A percentile compares a stretch with the other conserved stretches of the same genome.
phyloP scores from a whole-genome alignment of 176 grass and related monocot genomes.

The Oryza meridionalis region DNA sequence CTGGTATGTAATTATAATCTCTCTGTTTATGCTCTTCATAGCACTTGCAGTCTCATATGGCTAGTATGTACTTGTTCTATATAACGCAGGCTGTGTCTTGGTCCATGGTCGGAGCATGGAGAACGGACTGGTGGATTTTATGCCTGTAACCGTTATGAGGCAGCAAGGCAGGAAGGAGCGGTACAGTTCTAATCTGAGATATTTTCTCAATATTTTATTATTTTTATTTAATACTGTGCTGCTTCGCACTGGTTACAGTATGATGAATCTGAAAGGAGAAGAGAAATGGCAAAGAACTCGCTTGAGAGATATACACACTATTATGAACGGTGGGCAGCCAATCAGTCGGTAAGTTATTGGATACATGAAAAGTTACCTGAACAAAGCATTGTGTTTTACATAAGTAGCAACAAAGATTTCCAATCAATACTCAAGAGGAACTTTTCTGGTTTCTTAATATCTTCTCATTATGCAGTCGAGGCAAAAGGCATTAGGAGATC shows the following conservation, averaged over 20 bases:
- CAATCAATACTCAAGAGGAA: neutral
- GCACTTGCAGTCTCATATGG: slow-evolving; percentile 21
- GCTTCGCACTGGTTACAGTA: slow-evolving; percentile 64
- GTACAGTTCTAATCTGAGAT: slow-evolving; percentile 56
- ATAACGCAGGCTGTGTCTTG: slow-evolving; percentile 89
- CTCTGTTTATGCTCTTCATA: slow-evolving; percentile 30
- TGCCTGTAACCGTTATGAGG: slow-evolving; percentile 98
- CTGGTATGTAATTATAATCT: slow-evolving; percentile 65
- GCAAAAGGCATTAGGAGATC: slow-evolving; percentile 89
- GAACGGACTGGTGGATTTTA: slow-evolving; percentile 99
- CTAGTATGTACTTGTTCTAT: slow-evolving; percentile 10
- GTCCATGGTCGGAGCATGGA: slow-evolving; percentile 96
- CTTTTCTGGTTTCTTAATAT: slow-evolving; percentile 31
- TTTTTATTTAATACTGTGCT: neutral
- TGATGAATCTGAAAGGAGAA: slow-evolving; percentile 99
- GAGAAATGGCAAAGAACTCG: slow-evolving; percentile 99
- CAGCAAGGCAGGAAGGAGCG: slow-evolving; percentile 99
- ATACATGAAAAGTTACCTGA: slow-evolving; percentile 16
- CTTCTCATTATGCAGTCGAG: slow-evolving; percentile 69
- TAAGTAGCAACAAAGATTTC: neutral
- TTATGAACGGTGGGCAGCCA: slow-evolving; percentile 99
- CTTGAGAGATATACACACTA: slow-evolving; percentile 99
- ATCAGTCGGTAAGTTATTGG: slow-evolving; percentile 85
- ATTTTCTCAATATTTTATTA: slow-evolving; percentile 16
- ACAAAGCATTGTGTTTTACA: slow-evolving; percentile 16